Base-by-base conservation (phyloP, 352 stramenopile genomes). In the Pythium guiyangense region DNA sequence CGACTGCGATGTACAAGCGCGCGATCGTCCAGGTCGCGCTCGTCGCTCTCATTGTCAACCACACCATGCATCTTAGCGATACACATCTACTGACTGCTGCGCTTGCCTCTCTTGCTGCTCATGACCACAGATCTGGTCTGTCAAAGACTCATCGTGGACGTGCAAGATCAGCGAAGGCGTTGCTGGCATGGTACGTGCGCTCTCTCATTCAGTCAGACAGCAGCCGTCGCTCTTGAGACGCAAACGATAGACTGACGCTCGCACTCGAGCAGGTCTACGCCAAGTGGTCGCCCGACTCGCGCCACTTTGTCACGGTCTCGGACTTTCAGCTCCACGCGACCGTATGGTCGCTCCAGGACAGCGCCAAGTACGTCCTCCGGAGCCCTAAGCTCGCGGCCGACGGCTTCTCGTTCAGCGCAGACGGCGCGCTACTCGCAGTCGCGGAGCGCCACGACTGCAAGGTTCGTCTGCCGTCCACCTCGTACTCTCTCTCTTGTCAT, bases 241-340 rank as follows among this genome's bases (percentile, higher is more conserved):
- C n/a, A n/a, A n/a, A n/a, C n/a, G n/a, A n/a, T n/a, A n/a, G n/a
- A n/a, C n/a, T n/a, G n/a, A n/a, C n/a, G n/a, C 26, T 20, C 39
- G 35, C 50, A 11, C 20, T 18, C 49, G n/a, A 22, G 18, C 42
- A 70, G 50, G 48, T 65, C 6, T 68, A 66, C 39, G 73, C 64
- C 3, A 60, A 69, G 40, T 94, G 84, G 84, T 60, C 66, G 0
- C 78, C 84, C 0, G 81, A 88, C 37, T 66, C 78, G 47, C 74
- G 79, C 17, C 84, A 94, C 46, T 52, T 91, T 6, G 64, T 94
- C 52, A 92, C 82, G 0, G 77, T 94, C 14, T 86, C 84, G n/a
- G 84, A 94, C 63, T 94, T 94, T 49, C 82, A 90, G 58, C 63
- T 94, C 25, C 83, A 92, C 49, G 82, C 79, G 26, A 92, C 78